Base-by-base conservation (phyloP, 148 eudicot species). In the Chenopodium quinoa region DNA sequence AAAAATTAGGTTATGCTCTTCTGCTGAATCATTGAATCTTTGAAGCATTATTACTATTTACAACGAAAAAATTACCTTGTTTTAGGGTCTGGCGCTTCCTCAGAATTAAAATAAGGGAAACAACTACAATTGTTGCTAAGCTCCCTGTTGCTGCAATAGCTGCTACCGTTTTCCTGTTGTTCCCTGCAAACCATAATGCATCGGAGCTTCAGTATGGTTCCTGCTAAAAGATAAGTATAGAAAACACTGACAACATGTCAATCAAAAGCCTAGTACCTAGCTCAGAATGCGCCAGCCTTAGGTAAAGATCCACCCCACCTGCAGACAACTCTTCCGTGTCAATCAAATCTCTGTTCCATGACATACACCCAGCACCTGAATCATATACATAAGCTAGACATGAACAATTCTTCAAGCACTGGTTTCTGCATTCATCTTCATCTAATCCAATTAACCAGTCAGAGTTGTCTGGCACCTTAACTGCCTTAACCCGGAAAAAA, bases 371-470 rank as follows among this genome's bases (percentile, higher is more conserved):
- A 22, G 79, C 64, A 20, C 71, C 83, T 1, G 44, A n/a, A 46
- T 81, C 82, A 69, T 54, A 85, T 2, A 78, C 81, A 71, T 85
- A 92, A 23, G 92, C 93, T n/a, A 78, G 79, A 46, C 94, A 92
- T 10, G 85, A 76, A 68, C 91, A 88, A 66, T 85, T 85, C 14
- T 12, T 73, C 34, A 78, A 52, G 83, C 91, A 81, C 77, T 47
- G 16, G 27, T 52, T 73, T 73, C 73, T 19, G 66, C 86, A 79
- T 6, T 32, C 67, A 4, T 79, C 25, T 66, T 37, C 32, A 13
- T 78, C 62, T 13, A 40, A 14, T n/a, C 46, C 83, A 4, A 17
- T 34, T 62, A 52, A 65, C 79, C 54, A 68, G 58, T 80, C 76
- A 10, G 81, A 52, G 12, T 75, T 73, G 75, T 81, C 82, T 31